These are phyloP conservation scores for Talaromyces adpressus DNA, from an alignment of 495 filamentous ascomycete species.

Conservation along the genomic window DNA sequence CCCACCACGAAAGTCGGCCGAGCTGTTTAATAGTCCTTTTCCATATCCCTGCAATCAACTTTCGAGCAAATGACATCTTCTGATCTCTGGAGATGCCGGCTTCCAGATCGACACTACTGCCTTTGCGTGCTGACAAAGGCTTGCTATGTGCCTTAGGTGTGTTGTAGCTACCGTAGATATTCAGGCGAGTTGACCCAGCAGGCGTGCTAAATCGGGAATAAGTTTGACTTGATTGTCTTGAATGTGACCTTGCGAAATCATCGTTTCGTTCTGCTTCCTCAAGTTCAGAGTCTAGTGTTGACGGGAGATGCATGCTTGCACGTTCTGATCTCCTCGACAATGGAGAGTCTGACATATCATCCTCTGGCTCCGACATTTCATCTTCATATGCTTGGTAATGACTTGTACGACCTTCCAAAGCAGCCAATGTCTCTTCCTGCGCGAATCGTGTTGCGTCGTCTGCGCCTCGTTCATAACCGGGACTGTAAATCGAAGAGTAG, in stretches of 20 bases:
- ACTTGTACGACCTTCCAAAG: conserved; percentile 17
- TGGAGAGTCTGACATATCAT: neutral
- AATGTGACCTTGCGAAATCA: neutral
- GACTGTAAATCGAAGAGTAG: neutral
- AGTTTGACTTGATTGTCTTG: neutral
- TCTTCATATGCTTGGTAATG: conserved; percentile 12
- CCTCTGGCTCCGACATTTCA: conserved; percentile 6
- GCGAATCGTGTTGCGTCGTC: conserved; percentile 1
- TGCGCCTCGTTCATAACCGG: neutral
- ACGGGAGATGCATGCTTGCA: neutral
- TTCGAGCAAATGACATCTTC: conserved; percentile 11
- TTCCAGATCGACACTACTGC: neutral
- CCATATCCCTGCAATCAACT: conserved; percentile 23
- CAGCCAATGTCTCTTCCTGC: conserved; percentile 19
- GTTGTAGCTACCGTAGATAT: neutral
- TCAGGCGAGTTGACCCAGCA: neutral
- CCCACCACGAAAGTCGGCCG: conserved; percentile 13
- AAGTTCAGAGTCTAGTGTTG: neutral
- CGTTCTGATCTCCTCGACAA: neutral
- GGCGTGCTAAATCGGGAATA: neutral
- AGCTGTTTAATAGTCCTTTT: neutral
- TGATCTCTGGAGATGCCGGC: neutral
- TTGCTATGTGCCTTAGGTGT: neutral
- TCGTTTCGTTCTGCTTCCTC: conserved; percentile 4
- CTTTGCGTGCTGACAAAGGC: neutral